Evolutionary conservation across 2,329 filamentous ascomycete species (phyloP).

Genomic region (Dactylonectria estremocensis): DNA sequence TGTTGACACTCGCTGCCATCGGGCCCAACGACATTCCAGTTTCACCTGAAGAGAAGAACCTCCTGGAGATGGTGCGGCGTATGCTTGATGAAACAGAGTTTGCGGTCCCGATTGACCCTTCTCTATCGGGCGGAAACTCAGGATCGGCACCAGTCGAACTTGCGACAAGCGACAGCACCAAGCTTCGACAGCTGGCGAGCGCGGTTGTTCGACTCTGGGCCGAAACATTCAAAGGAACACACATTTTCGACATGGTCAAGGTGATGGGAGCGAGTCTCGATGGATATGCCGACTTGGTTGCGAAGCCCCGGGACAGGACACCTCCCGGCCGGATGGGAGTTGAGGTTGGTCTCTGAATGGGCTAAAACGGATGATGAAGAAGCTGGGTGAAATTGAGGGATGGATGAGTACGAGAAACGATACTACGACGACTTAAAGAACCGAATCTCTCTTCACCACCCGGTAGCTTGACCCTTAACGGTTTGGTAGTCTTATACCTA

Average conservation of each 20-base stretch:
- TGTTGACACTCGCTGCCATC: slow-evolving; percentile 69
- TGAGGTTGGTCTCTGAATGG: slow-evolving; percentile 43
- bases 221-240: slow-evolving; percentile 73
- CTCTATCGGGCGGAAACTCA: slow-evolving; percentile 60
- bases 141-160: slow-evolving; percentile 59
- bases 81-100: slow-evolving; percentile 76
- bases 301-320: slow-evolving; percentile 67
- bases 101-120: slow-evolving; percentile 72
- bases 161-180: slow-evolving; percentile 63
- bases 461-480: neutral
- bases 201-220: slow-evolving; percentile 74
- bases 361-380: neutral
- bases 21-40: slow-evolving; percentile 65
- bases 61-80: slow-evolving; percentile 70
- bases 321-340: slow-evolving; percentile 41
- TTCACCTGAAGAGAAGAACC: slow-evolving; percentile 66
- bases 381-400: neutral
- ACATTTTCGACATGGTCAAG: slow-evolving; percentile 73
- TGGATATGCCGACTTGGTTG: slow-evolving; percentile 69
- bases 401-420: slow-evolving; percentile 2
- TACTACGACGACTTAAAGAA: slow-evolving; percentile 21
- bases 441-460: neutral
- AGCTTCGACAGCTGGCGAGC: slow-evolving; percentile 69
- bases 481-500: neutral
- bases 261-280: slow-evolving; percentile 72